Conservation (phyloP, 441 rosid species). For the Rhodomyrtus psidioides region DNA sequence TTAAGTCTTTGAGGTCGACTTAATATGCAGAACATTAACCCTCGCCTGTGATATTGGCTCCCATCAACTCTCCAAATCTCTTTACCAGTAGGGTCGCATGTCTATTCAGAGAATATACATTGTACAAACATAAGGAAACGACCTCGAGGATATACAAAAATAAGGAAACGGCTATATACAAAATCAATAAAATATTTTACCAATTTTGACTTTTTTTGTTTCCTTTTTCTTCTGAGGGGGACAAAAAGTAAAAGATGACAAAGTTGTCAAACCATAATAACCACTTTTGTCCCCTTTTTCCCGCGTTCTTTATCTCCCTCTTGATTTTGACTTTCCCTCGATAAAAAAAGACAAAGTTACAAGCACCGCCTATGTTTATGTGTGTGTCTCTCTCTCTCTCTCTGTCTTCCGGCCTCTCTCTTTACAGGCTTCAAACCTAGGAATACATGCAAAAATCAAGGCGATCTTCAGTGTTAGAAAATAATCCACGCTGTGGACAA, state of each 20-base stretch:
- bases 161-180: no score
- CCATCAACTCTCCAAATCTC: no score
- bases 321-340: not conserved
- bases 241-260: not conserved
- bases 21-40: no score
- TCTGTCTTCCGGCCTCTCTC: conserved; percentile 3
- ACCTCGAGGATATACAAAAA: no score
- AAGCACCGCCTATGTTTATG: not conserved
- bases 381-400: not conserved
- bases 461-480: not conserved
- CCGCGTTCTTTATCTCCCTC: not conserved
- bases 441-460: not conserved
- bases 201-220: not conserved
- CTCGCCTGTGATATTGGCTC: no score
- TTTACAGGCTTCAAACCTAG: conserved; percentile 1
- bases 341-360: not conserved
- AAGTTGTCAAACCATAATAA: conserved; percentile 7
- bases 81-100: rapidly evolving
- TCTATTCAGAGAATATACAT: no score
- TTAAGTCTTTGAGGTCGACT: not conserved
- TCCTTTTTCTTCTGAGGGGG: not conserved
- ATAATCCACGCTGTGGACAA: not conserved
- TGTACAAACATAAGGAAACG: no score
- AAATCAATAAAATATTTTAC: no score
- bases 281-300: not conserved